phyloP scores from a whole-genome alignment of 768 basidiomycete species.

The Amanita muscaria region DNA sequence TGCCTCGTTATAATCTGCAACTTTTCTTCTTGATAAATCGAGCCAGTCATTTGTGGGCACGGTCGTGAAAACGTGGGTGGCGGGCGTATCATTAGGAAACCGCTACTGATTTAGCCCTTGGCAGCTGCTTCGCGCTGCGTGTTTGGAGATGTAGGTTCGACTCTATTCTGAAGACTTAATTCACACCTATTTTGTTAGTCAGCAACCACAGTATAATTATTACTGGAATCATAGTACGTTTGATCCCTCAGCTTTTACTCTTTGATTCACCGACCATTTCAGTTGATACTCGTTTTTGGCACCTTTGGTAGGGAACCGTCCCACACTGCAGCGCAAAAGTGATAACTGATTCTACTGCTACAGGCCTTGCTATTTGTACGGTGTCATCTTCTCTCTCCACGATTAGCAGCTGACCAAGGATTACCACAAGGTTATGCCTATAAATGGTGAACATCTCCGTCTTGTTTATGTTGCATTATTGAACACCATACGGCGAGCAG shows the following conservation, averaged over 20 bases:
- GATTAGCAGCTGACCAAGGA: too few relatives aligned
- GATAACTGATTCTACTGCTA: neutral
- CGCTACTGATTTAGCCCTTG: neutral
- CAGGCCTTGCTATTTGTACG: constrained; percentile 32
- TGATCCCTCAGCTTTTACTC: neutral
- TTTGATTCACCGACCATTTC: neutral
- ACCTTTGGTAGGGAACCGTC: constrained; percentile 32
- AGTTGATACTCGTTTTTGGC: constrained; percentile 33
- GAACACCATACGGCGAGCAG: constrained; percentile 25
- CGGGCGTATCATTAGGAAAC: neutral
- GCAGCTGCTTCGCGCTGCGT: constrained; percentile 47
- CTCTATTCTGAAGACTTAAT: constrained; percentile 1
- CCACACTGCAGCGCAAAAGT: too few relatives aligned
- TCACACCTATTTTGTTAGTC: constrained; percentile 30
- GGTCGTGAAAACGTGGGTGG: constrained; percentile 46
- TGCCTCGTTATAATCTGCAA: constrained; percentile 4
- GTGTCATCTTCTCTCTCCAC: too few relatives aligned
- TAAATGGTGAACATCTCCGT: constrained; percentile 27
- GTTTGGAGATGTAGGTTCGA: constrained; percentile 49
- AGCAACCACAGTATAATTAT: constrained; percentile 42
- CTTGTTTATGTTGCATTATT: neutral
- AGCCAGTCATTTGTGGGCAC: constrained; percentile 36
- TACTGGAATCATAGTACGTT: constrained; percentile 37
- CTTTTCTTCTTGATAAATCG: neutral
- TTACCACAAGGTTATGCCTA: too few relatives aligned